Base-by-base conservation (phyloP, 2,329 filamentous ascomycete genomes). In the Lachnellula suecica region DNA sequence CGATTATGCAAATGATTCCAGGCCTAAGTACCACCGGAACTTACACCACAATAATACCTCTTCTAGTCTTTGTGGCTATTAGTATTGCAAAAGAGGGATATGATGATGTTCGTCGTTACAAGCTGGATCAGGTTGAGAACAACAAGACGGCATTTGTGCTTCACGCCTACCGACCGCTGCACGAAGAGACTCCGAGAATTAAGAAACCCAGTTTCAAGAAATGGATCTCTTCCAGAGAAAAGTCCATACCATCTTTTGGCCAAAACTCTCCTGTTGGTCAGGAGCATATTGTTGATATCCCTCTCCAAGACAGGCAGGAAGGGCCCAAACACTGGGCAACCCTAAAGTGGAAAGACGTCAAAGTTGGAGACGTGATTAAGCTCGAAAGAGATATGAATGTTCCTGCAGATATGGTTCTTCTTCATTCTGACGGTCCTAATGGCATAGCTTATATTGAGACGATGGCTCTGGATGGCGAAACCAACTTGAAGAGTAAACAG, bases 31-130 rank as follows among this genome's bases (percentile, higher is more conserved):
- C 91, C 3, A 95, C 91, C 3, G 92, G 91, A 60, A 87, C 79
- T 15, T 96, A 85, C 68, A 96, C 91, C 1, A 96, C 91, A 0
- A 87, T 96, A 61, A 82, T 85, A 13, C 91, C 92, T 0, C 72
- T 96, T 23, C 72, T 87, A 52, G 83, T 90, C 54, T 96, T 96
- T 66, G 88, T 96, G 44, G 79, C 82, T 19, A 80, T 97, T 58
- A 95, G 91, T 37, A 95, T 97, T 78, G 84, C 81, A 10, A 96
- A 96, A 66, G 91, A 97, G 73, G 91, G 91, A 0, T 94, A 87
- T 60, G 91, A 96, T 67, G 91, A 97, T 69, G 85, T 90, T 64
- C 80, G 91, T 46, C 79, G 92, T 44, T 95, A 96, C 68, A 79
- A 83, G 46, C 75, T 96, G 53, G 90, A 97, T 66, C 90, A 91